Percentiles rank a stretch among this genome's conserved stretches.
Evolutionary conservation across 2,329 filamentous ascomycete genomes (phyloP).

Genomic region (Penicillium vulpinum): DNA sequence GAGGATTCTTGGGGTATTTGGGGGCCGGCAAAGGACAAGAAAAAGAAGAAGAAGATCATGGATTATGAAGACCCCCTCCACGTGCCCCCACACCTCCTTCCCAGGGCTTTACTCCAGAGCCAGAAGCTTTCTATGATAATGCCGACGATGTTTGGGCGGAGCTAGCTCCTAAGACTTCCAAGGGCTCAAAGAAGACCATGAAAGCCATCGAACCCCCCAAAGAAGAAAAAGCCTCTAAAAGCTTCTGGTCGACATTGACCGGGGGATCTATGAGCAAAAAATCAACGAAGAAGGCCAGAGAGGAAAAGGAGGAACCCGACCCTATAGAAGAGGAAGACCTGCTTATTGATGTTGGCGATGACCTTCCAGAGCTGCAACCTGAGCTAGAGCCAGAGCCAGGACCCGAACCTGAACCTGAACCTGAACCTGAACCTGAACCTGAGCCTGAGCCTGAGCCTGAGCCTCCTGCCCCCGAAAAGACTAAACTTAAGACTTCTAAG

Average conservation of each 20-base stretch:
- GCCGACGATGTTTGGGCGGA: slow-evolving; percentile 43
- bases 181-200: slow-evolving; percentile 33
- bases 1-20: slow-evolving; percentile 38
- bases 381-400: slow-evolving; percentile 34
- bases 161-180: slow-evolving; percentile 39
- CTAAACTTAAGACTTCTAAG: slow-evolving; percentile 45
- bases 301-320: slow-evolving; percentile 27
- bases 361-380: slow-evolving; percentile 29
- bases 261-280: slow-evolving; percentile 42
- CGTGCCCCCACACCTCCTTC: slow-evolving; percentile 51
- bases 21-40: slow-evolving; percentile 48
- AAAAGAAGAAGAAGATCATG: slow-evolving; percentile 51
- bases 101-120: slow-evolving; percentile 45
- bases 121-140: slow-evolving; percentile 31
- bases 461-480: slow-evolving; percentile 45
- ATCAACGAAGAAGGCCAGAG: slow-evolving; percentile 49
- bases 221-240: slow-evolving; percentile 43
- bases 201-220: slow-evolving; percentile 23
- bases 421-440: slow-evolving; percentile 35
- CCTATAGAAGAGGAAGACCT: slow-evolving; percentile 28
- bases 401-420: slow-evolving; percentile 31
- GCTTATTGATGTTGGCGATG: slow-evolving; percentile 37
- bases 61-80: slow-evolving; percentile 47
- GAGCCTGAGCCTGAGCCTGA: slow-evolving; percentile 38
- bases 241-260: slow-evolving; percentile 49